Base-by-base conservation (phyloP, 163 green algal species). In the Smithsoniella earleae region DNA sequence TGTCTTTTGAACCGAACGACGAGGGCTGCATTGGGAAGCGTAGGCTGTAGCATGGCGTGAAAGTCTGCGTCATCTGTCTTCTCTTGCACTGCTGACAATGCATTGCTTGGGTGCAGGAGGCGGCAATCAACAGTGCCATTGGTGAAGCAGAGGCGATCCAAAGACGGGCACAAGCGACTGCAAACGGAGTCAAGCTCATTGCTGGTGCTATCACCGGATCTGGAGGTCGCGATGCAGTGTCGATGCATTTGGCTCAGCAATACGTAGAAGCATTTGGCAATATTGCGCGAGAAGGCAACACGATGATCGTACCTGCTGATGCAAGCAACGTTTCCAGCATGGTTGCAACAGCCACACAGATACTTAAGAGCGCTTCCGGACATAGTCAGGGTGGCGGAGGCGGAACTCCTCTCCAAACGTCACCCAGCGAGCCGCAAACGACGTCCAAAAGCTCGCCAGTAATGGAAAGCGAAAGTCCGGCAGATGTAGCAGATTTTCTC, bases 221-320 rank as follows among this genome's bases (percentile, higher is more conserved):
- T 0, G 85, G 87, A 20, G 92, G 89, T 20, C 64, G 43, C n/a
- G 76, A 94, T n/a, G 92, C 92, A 1, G 92, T 91, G 1, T 79
- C 81, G 40, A 81, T 97, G 52, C 77, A 81, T 2, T 80, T 97
- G 13, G 91, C 91, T 3, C 90, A 96, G 84, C 83, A 85, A 69
- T 90, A 92, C 66, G 65, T 92, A 0, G 74, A 86, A 66, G 87
- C 86, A 25, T 96, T 96, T 77, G 65, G 78, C 0, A 77, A 91
- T 16, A 82, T 98, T 28, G 92, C 92, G 66, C 91, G 95, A 80
- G 52, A 87, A 73, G 78, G 82, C 36, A 97, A 86, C 66, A 97
- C 92, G 0, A 82, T 98, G 78, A 75, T 97, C 74, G 81, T 97
- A 52, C 92, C 92, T 2, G 74, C 85, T 10, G 80, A 82, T 22